Evolutionary conservation across 2,329 filamentous ascomycete genomes (phyloP), one percentile per base, ranked within the genome.

Genomic region (Penicillium sp.): DNA sequence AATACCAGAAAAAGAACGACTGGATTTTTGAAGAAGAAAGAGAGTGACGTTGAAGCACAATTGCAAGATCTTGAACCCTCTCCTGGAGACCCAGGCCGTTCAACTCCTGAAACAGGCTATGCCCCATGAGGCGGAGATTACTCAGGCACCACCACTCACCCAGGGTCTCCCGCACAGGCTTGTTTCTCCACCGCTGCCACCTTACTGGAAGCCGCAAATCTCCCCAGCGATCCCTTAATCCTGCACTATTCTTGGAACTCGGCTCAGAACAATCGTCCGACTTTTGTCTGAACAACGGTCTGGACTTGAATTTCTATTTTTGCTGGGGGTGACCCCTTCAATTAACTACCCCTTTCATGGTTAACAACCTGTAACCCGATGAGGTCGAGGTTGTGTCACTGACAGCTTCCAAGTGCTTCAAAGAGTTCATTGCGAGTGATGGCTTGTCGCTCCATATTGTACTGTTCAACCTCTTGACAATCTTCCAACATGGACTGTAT

Each of bases 151-250:
- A 57, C 47, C 48, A 46, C 45, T 44, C 29, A 26, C 44, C 45
- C 50, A 48, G 52, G 58, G 52, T 45, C 44, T 41, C 7, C 26
- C 26, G 17, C 19, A 6, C 30, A 23, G 7, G 30, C 15, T 5
- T 54, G 6, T 21, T 29, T 47, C 54, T 29, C 54, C 54, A 57
- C 54, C n/a, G 30, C 35, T 60, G 35, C 52, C n/a, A 49, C 53
- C 41, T 58, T 56, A 54, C 56, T 47, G 21, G 55, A 57, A 57
- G 45, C 30, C 38, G 55, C 55, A 46, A 47, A 57, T 31, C 26
- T 17, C 7, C n/a, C 30, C 31, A 59, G 46, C 51, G 58, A 64
- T 66, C 63, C 63, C 55, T 65, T 63, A 30, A 62, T 45, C 48
- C 54, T 53, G 56, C 54, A 31, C 55, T 61, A 63, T 66, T 64